A percentile compares a stretch with the other conserved stretches of the same genome.
Evolutionary conservation across 345 rosid genomes (phyloP).

Genomic region (Sonneratia alba): DNA sequence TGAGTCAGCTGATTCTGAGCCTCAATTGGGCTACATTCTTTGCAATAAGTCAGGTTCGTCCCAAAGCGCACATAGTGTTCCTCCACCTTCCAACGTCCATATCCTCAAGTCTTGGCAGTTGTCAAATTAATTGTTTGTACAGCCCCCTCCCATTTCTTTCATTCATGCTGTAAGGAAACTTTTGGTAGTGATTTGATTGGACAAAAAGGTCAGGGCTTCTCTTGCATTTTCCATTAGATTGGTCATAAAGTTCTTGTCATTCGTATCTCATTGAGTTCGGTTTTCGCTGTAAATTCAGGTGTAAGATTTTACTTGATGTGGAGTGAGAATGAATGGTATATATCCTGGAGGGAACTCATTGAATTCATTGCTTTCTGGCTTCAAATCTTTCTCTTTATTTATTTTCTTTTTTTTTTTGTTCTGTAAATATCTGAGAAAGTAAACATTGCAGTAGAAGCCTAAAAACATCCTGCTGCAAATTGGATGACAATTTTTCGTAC

Average conservation of each 20-base stretch:
- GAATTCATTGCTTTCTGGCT: neutral
- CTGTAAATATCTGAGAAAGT: too few relatives aligned
- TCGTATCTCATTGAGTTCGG: neutral
- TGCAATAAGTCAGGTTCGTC: neutral
- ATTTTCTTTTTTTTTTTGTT: too few relatives aligned
- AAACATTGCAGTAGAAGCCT: too few relatives aligned
- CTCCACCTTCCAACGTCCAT: conserved; percentile 15
- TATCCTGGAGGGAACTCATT: neutral
- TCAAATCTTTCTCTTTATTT: too few relatives aligned
- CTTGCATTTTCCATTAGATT: neutral
- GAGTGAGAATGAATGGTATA: neutral
- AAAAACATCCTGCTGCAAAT: too few relatives aligned
- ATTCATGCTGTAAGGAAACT: conserved; percentile 67
- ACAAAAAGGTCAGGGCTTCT: neutral
- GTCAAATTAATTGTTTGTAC: conserved; percentile 49
- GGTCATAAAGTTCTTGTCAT: neutral
- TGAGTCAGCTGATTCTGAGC: neutral
- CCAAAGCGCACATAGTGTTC: conserved; percentile 14
- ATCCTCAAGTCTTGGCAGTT: conserved; percentile 19
- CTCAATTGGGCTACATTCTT: neutral
- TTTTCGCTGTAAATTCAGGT: conserved; percentile 1
- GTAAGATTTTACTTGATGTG: neutral
- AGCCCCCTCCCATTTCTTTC: conserved; percentile 45
- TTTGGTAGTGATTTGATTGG: conserved; percentile 29
- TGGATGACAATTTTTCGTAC: too few relatives aligned